phyloP scores from a whole-genome alignment of 2,329 filamentous ascomycete species.

The Xylariales sp. region DNA sequence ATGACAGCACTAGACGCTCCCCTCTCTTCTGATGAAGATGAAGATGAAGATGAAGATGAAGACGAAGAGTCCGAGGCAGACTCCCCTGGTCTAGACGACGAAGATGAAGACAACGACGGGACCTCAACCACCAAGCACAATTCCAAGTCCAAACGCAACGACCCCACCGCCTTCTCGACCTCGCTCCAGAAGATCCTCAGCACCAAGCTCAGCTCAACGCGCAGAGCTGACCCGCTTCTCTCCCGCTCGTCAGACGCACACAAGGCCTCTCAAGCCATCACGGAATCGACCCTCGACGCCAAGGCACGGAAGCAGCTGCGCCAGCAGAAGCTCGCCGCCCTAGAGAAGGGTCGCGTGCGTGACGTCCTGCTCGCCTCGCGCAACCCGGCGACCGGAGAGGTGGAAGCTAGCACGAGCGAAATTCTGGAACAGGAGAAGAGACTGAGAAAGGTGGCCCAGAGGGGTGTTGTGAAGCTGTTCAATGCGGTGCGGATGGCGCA shows the following conservation, averaged over 20 bases:
- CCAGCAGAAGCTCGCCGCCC: conserved; percentile 70
- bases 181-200: conserved; percentile 90
- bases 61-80: conserved; percentile 28
- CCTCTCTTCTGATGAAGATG: conserved; percentile 16
- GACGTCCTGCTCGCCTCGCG: conserved; percentile 71
- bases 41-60: conserved; percentile 21
- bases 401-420: conserved; percentile 44
- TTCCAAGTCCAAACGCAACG: conserved; percentile 77
- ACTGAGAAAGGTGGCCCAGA: conserved; percentile 81
- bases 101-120: conserved; percentile 36
- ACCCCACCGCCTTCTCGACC: conserved; percentile 84
- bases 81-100: conserved; percentile 32
- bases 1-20: conserved; percentile 18
- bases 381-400: conserved; percentile 41
- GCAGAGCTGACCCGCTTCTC: conserved; percentile 85
- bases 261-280: conserved; percentile 65
- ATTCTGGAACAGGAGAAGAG: conserved; percentile 70
- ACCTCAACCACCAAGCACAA: conserved; percentile 24
- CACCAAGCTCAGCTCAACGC: conserved; percentile 78
- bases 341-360: conserved; percentile 83
- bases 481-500: conserved; percentile 92
- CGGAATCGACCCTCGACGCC: conserved; percentile 73
- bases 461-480: conserved; percentile 93
- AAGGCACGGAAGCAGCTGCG: conserved; percentile 76
- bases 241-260: conserved; percentile 73